Evolutionary conservation across 345 rosid species (phyloP).

Genomic region (Turnera subulata): DNA sequence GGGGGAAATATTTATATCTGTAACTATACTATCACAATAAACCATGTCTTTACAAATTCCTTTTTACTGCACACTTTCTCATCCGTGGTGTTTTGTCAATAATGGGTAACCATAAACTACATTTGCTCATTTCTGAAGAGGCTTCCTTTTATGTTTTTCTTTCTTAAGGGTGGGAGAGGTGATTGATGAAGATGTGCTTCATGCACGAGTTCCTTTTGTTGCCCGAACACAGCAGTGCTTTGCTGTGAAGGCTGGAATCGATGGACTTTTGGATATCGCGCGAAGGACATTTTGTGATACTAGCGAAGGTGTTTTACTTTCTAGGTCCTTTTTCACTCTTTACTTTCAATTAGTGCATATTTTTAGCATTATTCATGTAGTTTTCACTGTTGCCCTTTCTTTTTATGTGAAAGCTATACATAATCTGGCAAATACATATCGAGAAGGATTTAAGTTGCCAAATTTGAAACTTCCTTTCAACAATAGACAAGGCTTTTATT

Average conservation of each 20-base stretch:
- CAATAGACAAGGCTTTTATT: conserved; percentile 93
- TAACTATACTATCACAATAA: too few relatives aligned
- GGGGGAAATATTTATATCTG: too few relatives aligned
- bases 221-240: conserved; percentile 99
- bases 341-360: neutral
- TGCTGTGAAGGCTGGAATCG: conserved; percentile 93
- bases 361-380: neutral
- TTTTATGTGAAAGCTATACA: conserved; percentile 63
- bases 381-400: conserved; percentile 5
- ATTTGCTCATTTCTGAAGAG: conserved; percentile 6
- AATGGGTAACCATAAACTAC: conserved; percentile 1
- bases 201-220: conserved; percentile 88
- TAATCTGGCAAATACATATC: conserved; percentile 81
- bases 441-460: conserved; percentile 81
- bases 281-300: conserved; percentile 93
- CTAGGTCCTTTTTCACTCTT: conserved; percentile 2
- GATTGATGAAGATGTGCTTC: conserved; percentile 93
- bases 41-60: too few relatives aligned
- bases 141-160: neutral
- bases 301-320: conserved; percentile 67
- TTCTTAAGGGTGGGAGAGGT: conserved; percentile 67
- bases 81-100: neutral
- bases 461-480: conserved; percentile 95
- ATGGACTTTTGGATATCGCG: conserved; percentile 90
- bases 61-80: neutral